These are phyloP conservation scores for Lodderomyces orthopsilosis DNA, from an alignment of 1,139 yeast genomes.

Conservation along the genomic window DNA sequence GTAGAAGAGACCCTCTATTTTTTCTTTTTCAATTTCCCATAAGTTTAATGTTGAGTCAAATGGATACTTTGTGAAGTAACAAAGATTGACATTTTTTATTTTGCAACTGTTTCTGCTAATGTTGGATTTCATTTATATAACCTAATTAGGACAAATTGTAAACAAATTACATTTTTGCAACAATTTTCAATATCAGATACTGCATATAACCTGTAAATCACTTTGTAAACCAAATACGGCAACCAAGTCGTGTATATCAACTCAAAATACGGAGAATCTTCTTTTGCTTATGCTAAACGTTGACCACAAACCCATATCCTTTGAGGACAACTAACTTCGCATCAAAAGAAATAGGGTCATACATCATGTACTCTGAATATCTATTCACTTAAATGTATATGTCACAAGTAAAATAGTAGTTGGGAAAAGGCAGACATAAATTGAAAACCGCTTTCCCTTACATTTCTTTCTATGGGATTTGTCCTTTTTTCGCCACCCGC, in stretches of 20 bases:
- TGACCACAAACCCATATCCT: no score
- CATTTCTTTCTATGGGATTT: not conserved
- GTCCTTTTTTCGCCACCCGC: constrained; percentile 1
- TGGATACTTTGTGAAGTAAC: no score
- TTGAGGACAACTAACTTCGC: no score
- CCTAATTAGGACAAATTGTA: not conserved
- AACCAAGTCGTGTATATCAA: not conserved
- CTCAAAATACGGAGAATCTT: not conserved
- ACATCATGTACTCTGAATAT: no score
- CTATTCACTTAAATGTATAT: no score
- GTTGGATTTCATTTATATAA: no score
- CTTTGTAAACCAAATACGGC: not conserved
- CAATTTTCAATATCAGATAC: not conserved
- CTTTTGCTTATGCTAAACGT: not conserved
- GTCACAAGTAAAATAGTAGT: no score
- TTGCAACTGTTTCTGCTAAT: not conserved
- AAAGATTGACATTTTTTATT: not conserved
- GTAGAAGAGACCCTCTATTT: no score
- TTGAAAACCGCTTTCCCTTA: no score
- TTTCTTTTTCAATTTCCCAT: not conserved
- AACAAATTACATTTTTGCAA: not conserved
- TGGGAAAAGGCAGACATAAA: not conserved
- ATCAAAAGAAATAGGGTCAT: no score
- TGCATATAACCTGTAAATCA: not conserved
- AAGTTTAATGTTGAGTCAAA: no score